Percentiles rank a stretch among this genome's conserved stretches.
Evolutionary conservation across 805 yeast species (phyloP).

Genomic region (Phaffomyces thermotolerans): DNA sequence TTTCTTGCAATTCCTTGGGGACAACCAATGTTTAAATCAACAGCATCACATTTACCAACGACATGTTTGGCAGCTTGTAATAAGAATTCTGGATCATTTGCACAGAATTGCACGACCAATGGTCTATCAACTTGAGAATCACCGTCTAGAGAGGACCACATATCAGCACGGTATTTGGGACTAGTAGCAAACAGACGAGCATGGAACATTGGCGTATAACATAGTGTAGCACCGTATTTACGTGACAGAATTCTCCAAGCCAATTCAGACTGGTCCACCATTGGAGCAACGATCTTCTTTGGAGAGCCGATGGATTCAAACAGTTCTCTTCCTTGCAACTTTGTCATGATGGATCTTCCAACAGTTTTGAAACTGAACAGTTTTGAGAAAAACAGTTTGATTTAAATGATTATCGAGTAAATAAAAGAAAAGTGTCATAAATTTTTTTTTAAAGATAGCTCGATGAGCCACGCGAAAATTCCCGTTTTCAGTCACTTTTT

Average conservation of each 20-base stretch:
- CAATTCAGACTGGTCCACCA: conserved; percentile 95
- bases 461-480: conserved; percentile 12
- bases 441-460: neutral
- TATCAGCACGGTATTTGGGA: conserved; percentile 69
- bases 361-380: conserved; percentile 11
- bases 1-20: conserved; percentile 96
- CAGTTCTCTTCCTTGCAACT: conserved; percentile 54
- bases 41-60: conserved; percentile 85
- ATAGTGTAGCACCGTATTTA: conserved; percentile 83
- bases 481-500: conserved; percentile 1
- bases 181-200: conserved; percentile 84
- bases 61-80: conserved; percentile 76
- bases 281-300: conserved; percentile 86
- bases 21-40: conserved; percentile 92
- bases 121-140: conserved; percentile 67
- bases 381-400: neutral
- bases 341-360: conserved; percentile 13
- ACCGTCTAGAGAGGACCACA: conserved; percentile 74
- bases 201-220: conserved; percentile 97
- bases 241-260: conserved; percentile 92
- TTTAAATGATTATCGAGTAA: neutral
- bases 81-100: conserved; percentile 84
- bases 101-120: conserved; percentile 90
- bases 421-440: neutral
- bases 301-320: conserved; percentile 69